A percentile compares a stretch with the other conserved stretches of the same genome.
Evolutionary conservation across 148 eudicot species (phyloP).

Genomic region (Chenopodium quinoa): DNA sequence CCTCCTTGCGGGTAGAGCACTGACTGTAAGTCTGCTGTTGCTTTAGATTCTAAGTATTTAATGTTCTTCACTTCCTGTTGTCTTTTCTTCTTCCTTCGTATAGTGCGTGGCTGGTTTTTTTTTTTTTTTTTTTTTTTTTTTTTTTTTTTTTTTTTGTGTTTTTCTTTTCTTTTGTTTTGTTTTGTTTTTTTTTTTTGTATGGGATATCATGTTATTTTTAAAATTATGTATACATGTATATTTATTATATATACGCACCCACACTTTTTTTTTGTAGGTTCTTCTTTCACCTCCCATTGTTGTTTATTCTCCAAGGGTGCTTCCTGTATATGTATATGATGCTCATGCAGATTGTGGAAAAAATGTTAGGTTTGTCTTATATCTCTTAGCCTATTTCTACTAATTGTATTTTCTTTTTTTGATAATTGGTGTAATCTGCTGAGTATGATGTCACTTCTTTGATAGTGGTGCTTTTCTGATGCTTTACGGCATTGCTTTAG

Average conservation of each 20-base stretch:
- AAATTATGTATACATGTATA: too few relatives aligned
- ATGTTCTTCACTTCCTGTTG: not conserved
- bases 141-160: too few relatives aligned
- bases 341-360: slow-evolving; percentile 98
- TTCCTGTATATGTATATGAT: slow-evolving; percentile 97
- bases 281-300: slow-evolving; percentile 99
- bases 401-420: not conserved
- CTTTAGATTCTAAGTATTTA: not conserved
- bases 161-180: too few relatives aligned
- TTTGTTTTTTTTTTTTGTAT: too few relatives aligned
- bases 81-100: not conserved
- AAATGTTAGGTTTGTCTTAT: slow-evolving; percentile 84
- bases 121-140: too few relatives aligned
- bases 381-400: not conserved
- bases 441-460: slow-evolving; percentile 22
- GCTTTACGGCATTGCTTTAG: slow-evolving; percentile 95
- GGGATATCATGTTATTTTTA: too few relatives aligned
- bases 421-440: slow-evolving; percentile 14
- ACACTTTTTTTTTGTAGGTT: slow-evolving; percentile 45
- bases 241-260: too few relatives aligned
- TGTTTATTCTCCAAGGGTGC: slow-evolving; percentile 95
- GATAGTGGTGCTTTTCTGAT: slow-evolving; percentile 85
- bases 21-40: slow-evolving; percentile 65
- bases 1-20: slow-evolving; percentile 93
- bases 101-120: not conserved